Conservation (phyloP, 371 early-diverging fungal species). For the Fennellomyces sp. region DNA sequence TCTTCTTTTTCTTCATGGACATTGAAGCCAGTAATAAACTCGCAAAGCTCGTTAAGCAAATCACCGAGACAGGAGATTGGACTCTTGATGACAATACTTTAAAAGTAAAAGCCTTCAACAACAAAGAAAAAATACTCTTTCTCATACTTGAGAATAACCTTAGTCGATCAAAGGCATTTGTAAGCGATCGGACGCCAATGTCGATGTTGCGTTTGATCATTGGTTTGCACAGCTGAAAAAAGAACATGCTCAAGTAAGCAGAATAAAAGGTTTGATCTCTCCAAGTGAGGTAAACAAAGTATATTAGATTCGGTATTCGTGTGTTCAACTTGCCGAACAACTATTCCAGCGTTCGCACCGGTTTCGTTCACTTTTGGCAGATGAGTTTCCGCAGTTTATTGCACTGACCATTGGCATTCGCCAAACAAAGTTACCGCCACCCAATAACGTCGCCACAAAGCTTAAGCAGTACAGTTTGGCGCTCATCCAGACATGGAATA, state of each 20-base stretch:
- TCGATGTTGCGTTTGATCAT: constrained; percentile 45
- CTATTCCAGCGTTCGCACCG: constrained; percentile 70
- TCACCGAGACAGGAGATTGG: constrained; percentile 53
- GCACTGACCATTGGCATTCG: constrained; percentile 64
- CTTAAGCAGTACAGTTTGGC: constrained; percentile 56
- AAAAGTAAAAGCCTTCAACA: constrained; percentile 29
- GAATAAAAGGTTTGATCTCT: neutral
- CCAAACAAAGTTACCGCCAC: constrained; percentile 59
- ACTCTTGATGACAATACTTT: constrained; percentile 25
- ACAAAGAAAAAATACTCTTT: no score
- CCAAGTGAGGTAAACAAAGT: neutral
- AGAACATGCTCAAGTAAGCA: constrained; percentile 65
- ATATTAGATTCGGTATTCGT: constrained; percentile 65
- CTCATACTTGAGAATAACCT: no score
- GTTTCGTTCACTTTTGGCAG: constrained; percentile 58
- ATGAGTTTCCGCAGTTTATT: constrained; percentile 58
- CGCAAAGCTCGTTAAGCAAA: constrained; percentile 22
- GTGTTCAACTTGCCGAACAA: constrained; percentile 62
- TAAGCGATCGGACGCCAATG: constrained; percentile 49
- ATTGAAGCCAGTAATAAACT: constrained; percentile 23
- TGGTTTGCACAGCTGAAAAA: constrained; percentile 57
- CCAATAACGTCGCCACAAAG: constrained; percentile 51
- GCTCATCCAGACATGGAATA: constrained; percentile 58
- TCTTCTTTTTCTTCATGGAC: constrained; percentile 22
- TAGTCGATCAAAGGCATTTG: constrained; percentile 60